Percentiles rank a stretch among this genome's conserved stretches.
phyloP scores from a whole-genome alignment of 768 basidiomycete genomes.

The Mycena leptocephala region DNA sequence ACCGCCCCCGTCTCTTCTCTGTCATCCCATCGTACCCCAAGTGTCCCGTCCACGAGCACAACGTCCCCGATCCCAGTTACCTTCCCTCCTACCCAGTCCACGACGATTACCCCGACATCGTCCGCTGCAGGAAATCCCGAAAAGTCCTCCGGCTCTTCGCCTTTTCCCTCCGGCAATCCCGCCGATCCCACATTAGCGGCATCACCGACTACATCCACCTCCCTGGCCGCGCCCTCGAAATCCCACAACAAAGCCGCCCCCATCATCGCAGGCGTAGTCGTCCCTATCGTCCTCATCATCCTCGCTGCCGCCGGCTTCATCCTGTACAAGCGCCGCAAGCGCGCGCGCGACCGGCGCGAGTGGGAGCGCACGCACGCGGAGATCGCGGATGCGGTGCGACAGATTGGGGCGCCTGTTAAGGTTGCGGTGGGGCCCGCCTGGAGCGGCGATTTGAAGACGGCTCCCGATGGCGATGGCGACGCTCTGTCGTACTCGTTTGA shows the following conservation, averaged over 20 bases:
- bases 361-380: constrained; percentile 31
- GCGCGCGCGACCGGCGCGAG: constrained; percentile 14
- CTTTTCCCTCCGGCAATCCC: background rate
- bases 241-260: background rate
- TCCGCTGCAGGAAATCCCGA: background rate
- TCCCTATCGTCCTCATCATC: constrained; percentile 15
- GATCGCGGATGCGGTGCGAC: constrained; percentile 21
- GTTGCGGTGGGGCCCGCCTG: background rate
- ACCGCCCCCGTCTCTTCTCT: too few relatives aligned
- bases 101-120: background rate
- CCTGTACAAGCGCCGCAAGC: constrained; percentile 18
- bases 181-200: background rate
- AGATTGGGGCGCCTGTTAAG: background rate
- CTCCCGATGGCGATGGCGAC: background rate
- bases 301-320: constrained; percentile 9
- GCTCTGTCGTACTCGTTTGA: background rate
- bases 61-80: too few relatives aligned
- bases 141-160: background rate
- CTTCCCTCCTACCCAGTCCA: too few relatives aligned
- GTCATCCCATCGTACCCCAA: too few relatives aligned
- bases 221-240: background rate
- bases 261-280: constrained; percentile 6
- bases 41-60: too few relatives aligned
- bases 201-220: background rate
- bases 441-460: too few relatives aligned